A percentile compares a stretch with the other conserved stretches of the same genome.
phyloP scores from a whole-genome alignment of 441 rosid species.

The Eruca vesicaria region DNA sequence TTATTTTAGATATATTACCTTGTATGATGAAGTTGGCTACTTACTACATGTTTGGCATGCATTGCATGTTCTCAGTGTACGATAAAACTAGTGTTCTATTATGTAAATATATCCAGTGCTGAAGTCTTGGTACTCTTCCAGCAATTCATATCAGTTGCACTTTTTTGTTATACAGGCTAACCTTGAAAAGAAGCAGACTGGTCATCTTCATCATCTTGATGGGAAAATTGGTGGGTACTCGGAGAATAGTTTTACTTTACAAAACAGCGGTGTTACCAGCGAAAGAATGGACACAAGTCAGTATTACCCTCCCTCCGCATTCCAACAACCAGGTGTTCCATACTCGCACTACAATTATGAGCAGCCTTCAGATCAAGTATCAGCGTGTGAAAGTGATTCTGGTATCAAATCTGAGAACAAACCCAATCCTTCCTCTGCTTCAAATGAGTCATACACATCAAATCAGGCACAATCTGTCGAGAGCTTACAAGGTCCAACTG shows the following conservation, averaged over 20 bases:
- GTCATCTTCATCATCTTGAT: conserved; percentile 39
- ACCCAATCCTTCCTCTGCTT: conserved; percentile 44
- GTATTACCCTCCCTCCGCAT: conserved; percentile 33
- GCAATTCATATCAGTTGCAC: conserved; percentile 2
- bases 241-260: conserved; percentile 48
- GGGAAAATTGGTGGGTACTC: conserved; percentile 44
- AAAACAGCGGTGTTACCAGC: conserved; percentile 37
- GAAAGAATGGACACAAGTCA: conserved; percentile 39
- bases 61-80: too few species aligned
- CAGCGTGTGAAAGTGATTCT: conserved; percentile 50
- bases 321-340: conserved; percentile 31
- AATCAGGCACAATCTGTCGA: conserved; percentile 52
- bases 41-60: too few species aligned
- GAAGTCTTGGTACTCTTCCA: neutral
- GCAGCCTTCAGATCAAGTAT: conserved; percentile 49
- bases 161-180: conserved; percentile 42
- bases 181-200: conserved; percentile 44
- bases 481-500: conserved; percentile 40
- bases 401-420: conserved; percentile 50
- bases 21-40: conserved; percentile 15
- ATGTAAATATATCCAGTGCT: neutral
- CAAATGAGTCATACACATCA: conserved; percentile 58
- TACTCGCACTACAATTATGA: conserved; percentile 37
- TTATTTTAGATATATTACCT: neutral
- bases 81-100: neutral